Evolutionary conservation across 2,329 filamentous ascomycete genomes (phyloP).

Genomic region (Trichophyton simii): DNA sequence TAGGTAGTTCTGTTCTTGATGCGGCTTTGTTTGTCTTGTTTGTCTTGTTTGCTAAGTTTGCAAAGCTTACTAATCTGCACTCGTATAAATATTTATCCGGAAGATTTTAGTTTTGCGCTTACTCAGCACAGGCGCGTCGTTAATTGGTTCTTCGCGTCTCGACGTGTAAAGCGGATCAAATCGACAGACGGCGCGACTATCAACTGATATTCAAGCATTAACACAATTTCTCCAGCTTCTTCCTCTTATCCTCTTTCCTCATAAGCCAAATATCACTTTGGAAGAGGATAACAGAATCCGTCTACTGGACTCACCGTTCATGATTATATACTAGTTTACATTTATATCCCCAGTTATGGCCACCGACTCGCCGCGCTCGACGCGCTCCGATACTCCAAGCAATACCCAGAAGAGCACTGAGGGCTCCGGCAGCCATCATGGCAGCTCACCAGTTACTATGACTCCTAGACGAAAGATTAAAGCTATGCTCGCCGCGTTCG

Average conservation of each 20-base stretch:
- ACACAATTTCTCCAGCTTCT: background rate
- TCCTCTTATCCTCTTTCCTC: background rate
- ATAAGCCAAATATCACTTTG: background rate
- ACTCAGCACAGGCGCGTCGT: background rate
- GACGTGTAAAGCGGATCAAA: background rate
- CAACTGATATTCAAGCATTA: background rate
- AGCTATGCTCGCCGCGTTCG: slow-evolving; percentile 38
- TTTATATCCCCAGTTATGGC: background rate
- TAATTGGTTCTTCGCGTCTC: background rate
- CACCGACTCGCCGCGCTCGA: background rate
- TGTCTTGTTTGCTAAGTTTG: background rate
- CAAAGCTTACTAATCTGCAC: background rate
- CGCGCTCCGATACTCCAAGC: background rate
- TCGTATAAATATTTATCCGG: background rate
- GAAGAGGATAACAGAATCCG: background rate
- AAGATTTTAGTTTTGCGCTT: background rate
- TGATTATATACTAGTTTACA: background rate
- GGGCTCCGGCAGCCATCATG: background rate
- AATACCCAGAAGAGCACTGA: background rate
- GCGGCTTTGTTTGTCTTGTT: background rate
- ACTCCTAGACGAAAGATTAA: slow-evolving; percentile 38
- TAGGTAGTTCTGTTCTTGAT: too few species aligned
- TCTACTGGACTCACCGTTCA: background rate
- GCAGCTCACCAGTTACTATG: slow-evolving; percentile 24
- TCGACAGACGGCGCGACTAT: background rate